Evolutionary conservation across 345 rosid species (phyloP).

Genomic region (Eucalyptus cladocalyx): DNA sequence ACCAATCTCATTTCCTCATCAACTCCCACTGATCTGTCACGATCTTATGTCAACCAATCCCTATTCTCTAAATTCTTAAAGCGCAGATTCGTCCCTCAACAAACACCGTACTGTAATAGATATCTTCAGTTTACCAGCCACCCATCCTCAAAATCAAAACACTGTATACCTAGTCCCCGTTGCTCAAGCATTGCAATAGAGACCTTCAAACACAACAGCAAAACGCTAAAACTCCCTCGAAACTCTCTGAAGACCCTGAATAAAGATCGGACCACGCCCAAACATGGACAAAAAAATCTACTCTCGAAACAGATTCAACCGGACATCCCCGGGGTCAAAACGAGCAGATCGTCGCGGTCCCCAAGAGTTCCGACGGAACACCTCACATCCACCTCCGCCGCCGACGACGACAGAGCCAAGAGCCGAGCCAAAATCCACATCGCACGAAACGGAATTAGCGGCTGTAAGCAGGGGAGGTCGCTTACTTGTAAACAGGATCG

Average conservation of each 20-base stretch:
- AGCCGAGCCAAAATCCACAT: background rate
- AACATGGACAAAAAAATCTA: background rate
- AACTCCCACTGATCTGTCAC: background rate
- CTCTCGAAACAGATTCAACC: background rate
- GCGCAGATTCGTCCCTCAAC: background rate
- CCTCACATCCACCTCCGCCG: background rate
- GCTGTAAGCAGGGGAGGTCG: background rate
- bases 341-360: background rate
- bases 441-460: background rate
- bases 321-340: background rate
- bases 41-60: background rate
- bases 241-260: background rate
- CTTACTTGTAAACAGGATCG: constrained; percentile 74
- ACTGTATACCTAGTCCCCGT: background rate
- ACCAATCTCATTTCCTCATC: background rate
- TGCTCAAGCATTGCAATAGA: background rate
- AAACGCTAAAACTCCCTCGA: background rate
- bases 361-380: background rate
- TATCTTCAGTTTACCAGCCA: background rate
- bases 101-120: background rate
- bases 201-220: background rate
- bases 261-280: background rate
- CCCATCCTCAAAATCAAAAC: background rate
- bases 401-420: background rate
- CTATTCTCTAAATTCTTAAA: background rate